Conservation (phyloP, 768 basidiomycete genomes). For the Tulasnella sp. region DNA sequence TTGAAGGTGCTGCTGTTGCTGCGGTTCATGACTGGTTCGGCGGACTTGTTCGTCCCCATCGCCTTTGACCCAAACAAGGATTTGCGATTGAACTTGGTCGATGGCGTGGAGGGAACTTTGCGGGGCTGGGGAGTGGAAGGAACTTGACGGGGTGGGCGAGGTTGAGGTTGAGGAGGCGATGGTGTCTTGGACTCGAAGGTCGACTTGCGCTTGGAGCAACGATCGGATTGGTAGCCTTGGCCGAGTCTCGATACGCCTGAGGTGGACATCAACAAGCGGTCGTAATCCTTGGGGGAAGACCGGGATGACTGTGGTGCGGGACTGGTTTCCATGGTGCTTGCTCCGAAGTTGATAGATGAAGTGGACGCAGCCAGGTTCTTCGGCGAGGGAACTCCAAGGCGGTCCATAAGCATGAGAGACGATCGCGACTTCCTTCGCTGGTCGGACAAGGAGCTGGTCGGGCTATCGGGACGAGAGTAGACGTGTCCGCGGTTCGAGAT, state of each 20-base stretch:
- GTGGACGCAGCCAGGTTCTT: background rate
- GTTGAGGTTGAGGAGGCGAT: slow-evolving; percentile 11
- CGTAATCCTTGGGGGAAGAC: slow-evolving; percentile 50
- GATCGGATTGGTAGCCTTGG: slow-evolving; percentile 72
- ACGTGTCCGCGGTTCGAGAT: slow-evolving; percentile 41
- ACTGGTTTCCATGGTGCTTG: background rate
- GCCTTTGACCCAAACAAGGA: background rate
- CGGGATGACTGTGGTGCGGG: background rate
- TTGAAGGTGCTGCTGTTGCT: slow-evolving; percentile 6
- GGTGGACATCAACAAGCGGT: slow-evolving; percentile 81
- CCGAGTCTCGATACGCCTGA: slow-evolving; percentile 79
- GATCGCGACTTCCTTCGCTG: slow-evolving; percentile 40
- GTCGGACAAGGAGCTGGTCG: slow-evolving; percentile 10
- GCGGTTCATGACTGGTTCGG: background rate
- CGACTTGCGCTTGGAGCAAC: background rate
- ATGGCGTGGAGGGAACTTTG: background rate
- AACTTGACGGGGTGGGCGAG: background rate
- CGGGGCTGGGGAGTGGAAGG: background rate
- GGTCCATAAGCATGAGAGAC: slow-evolving; percentile 4
- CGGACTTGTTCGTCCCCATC: background rate
- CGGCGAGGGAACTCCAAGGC: slow-evolving; percentile 18
- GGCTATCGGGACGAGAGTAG: slow-evolving; percentile 9
- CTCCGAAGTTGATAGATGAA: slow-evolving; percentile 19
- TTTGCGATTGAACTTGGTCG: slow-evolving; percentile 9
- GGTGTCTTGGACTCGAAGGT: no score